These are phyloP conservation scores for Metschnikowia cubensis DNA, from an alignment of 805 yeast species.

Conservation along the genomic window DNA sequence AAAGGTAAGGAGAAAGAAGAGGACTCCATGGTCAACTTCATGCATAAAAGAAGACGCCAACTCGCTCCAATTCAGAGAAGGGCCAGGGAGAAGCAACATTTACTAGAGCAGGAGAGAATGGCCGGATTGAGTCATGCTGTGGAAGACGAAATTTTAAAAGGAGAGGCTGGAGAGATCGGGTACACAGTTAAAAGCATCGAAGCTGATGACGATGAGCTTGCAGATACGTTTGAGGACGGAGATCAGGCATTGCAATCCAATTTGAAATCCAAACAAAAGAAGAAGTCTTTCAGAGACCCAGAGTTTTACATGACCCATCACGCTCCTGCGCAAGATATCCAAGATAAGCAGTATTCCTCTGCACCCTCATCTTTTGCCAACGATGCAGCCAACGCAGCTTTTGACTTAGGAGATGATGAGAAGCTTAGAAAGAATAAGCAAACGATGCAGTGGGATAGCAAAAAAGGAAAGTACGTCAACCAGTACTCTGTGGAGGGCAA, in stretches of 20 bases:
- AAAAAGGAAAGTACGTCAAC: constrained; percentile 85
- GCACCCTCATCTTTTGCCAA: constrained; percentile 62
- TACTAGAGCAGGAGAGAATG: constrained; percentile 66
- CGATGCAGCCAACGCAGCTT: constrained; percentile 81
- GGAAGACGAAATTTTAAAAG: constrained; percentile 67
- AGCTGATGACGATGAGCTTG: constrained; percentile 45
- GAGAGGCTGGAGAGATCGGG: constrained; percentile 47
- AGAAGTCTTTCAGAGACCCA: constrained; percentile 64
- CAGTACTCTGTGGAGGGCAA: constrained; percentile 67
- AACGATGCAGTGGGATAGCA: constrained; percentile 87
- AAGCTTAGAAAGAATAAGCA: constrained; percentile 66
- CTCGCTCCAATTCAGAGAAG: constrained; percentile 82
- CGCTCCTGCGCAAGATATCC: constrained; percentile 76
- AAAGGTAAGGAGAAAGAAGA: constrained; percentile 48
- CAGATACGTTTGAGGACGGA: constrained; percentile 50
- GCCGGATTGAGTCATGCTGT: constrained; percentile 71
- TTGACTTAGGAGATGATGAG: constrained; percentile 77
- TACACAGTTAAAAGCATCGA: constrained; percentile 38
- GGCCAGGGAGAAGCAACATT: constrained; percentile 64
- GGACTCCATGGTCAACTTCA: constrained; percentile 69
- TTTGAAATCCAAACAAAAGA: constrained; percentile 31
- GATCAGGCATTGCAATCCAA: constrained; percentile 35
- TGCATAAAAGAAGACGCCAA: constrained; percentile 83
- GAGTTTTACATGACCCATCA: constrained; percentile 80
- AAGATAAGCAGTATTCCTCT: constrained; percentile 66